A percentile compares a stretch with the other conserved stretches of the same genome.
Evolutionary conservation across 768 basidiomycete genomes (phyloP).

Genomic region (Hortiboletus campestris): DNA sequence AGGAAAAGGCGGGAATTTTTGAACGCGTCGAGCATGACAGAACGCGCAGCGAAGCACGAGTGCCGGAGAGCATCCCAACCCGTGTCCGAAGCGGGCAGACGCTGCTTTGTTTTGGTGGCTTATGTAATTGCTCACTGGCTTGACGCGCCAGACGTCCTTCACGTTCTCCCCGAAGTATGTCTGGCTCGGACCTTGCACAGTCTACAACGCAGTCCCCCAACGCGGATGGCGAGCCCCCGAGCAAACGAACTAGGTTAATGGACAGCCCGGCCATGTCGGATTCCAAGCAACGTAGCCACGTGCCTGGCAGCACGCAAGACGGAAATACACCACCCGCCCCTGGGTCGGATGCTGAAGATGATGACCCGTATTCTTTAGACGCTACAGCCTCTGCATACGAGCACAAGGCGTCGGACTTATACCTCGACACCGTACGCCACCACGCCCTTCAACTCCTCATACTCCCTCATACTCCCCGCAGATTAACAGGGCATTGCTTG

Average conservation of each 20-base stretch:
- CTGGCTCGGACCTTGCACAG: slow-evolving; percentile 7
- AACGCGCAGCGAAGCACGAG: slow-evolving; percentile 25
- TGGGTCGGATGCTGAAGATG: slow-evolving; percentile 23
- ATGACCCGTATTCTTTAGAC: slow-evolving; percentile 29
- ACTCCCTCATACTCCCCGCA: slow-evolving; percentile 36
- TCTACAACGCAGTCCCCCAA: slow-evolving; percentile 4
- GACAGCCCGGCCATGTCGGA: slow-evolving; percentile 2
- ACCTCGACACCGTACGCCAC: slow-evolving; percentile 83
- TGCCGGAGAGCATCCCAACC: slow-evolving; percentile 22
- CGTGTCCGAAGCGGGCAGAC: neutral
- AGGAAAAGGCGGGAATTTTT: slow-evolving; percentile 27
- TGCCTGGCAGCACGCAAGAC: slow-evolving; percentile 21
- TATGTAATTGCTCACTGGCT: slow-evolving; percentile 18
- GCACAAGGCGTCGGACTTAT: slow-evolving; percentile 73
- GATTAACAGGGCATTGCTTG: slow-evolving; percentile 88
- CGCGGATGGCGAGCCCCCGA: slow-evolving; percentile 26
- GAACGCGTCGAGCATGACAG: slow-evolving; percentile 24
- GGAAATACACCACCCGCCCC: slow-evolving; percentile 28
- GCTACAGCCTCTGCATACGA: slow-evolving; percentile 23
- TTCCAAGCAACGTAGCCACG: slow-evolving; percentile 30
- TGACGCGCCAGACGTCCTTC: neutral
- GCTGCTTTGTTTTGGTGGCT: slow-evolving; percentile 3
- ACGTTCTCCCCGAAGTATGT: slow-evolving; percentile 12
- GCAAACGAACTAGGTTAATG: slow-evolving; percentile 30
- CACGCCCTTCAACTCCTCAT: slow-evolving; percentile 11